Conservation (phyloP, 352 stramenopile genomes). For the Globisporangium abappressorium region DNA sequence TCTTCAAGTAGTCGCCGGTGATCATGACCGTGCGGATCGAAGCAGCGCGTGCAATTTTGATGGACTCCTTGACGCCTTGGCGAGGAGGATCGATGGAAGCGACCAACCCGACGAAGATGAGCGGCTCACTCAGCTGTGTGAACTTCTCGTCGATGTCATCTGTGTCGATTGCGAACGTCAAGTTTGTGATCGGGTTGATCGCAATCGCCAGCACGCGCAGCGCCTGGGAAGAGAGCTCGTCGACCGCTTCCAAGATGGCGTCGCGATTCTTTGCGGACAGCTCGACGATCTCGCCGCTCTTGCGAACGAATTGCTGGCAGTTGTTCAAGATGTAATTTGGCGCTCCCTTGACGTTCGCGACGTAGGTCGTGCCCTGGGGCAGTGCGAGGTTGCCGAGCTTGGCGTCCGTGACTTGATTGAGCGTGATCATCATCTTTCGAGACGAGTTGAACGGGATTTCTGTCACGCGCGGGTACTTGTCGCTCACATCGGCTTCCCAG, state of each 20-base stretch:
- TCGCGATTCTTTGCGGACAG: constrained; percentile 20
- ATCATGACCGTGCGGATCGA: constrained; percentile 78
- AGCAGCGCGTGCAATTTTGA: constrained; percentile 26
- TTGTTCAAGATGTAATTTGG: constrained; percentile 41
- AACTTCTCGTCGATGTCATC: constrained; percentile 34
- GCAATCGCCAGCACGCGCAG: constrained; percentile 77
- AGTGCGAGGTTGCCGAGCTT: constrained; percentile 30
- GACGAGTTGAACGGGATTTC: constrained; percentile 92
- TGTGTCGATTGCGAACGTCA: constrained; percentile 20
- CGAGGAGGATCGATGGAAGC: constrained; percentile 71
- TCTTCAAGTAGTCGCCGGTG: constrained; percentile 91
- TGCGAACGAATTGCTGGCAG: constrained; percentile 30
- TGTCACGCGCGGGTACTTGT: constrained; percentile 48
- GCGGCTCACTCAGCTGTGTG: constrained; percentile 25
- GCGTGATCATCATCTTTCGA: constrained; percentile 86
- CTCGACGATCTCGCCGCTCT: constrained; percentile 23
- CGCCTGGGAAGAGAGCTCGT: constrained; percentile 33
- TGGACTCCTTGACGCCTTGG: constrained; percentile 35
- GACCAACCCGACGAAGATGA: constrained; percentile 89
- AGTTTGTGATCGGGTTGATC: constrained; percentile 31
- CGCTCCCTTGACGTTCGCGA: constrained; percentile 38
- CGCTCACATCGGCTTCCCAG: constrained; percentile 22
- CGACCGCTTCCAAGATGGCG: constrained; percentile 29
- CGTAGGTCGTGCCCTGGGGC: constrained; percentile 14
- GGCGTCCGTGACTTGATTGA: constrained; percentile 15